Conservation (phyloP, 2,329 filamentous ascomycete genomes). For the Alternaria sp. region DNA sequence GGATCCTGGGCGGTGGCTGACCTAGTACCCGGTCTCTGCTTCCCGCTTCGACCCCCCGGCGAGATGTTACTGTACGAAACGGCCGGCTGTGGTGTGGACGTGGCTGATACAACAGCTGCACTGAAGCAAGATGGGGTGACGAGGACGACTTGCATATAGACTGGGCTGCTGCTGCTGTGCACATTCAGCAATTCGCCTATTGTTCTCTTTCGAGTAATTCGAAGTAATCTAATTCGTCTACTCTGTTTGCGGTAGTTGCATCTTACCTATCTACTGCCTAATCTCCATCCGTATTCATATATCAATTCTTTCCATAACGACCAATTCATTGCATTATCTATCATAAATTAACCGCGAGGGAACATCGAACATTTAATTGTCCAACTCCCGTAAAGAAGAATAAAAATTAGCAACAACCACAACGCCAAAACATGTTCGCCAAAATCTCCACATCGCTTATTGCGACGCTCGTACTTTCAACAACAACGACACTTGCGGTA, state of each 20-base stretch:
- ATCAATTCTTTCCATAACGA: no score
- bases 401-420: background rate
- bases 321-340: background rate
- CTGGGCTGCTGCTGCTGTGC: conserved; percentile 1
- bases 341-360: background rate
- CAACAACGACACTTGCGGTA: conserved; percentile 25
- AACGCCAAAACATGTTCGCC: conserved; percentile 24
- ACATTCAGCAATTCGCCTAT: background rate
- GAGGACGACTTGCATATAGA: background rate
- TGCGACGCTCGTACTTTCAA: conserved; percentile 15
- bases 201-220: background rate
- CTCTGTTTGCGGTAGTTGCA: background rate
- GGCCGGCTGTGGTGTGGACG: conserved; percentile 14
- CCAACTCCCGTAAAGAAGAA: background rate
- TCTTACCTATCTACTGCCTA: conserved; percentile 1
- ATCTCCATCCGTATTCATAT: background rate
- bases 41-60: conserved; percentile 11
- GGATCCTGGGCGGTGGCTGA: background rate
- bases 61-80: conserved; percentile 15
- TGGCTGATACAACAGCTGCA: conserved; percentile 15
- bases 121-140: background rate
- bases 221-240: background rate
- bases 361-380: background rate
- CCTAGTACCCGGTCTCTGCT: conserved; percentile 1
- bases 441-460: conserved; percentile 24